These are phyloP conservation scores for Trametes meyenii DNA, from an alignment of 768 basidiomycete genomes.

Conservation along the genomic window DNA sequence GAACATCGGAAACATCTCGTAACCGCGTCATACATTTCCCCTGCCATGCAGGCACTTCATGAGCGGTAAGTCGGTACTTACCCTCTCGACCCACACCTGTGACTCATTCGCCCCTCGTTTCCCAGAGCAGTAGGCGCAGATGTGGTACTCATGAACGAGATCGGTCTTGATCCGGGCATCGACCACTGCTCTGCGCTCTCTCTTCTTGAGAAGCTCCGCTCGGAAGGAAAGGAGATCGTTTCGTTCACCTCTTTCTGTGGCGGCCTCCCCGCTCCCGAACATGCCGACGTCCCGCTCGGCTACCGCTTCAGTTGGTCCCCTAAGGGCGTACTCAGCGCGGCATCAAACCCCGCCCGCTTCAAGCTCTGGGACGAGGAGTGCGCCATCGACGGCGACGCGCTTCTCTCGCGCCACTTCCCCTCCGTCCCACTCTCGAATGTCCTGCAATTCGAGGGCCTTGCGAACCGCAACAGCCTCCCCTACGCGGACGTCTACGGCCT, in stretches of 20 bases:
- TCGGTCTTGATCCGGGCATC: slow-evolving; percentile 87
- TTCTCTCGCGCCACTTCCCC: slow-evolving; percentile 64
- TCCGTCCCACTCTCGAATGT: slow-evolving; percentile 66
- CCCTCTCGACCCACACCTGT: not conserved
- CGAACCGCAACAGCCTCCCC: slow-evolving; percentile 80
- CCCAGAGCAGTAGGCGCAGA: slow-evolving; percentile 60
- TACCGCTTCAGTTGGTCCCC: slow-evolving; percentile 97
- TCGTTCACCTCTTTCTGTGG: slow-evolving; percentile 93
- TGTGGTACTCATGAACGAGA: slow-evolving; percentile 84
- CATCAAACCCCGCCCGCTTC: slow-evolving; percentile 71
- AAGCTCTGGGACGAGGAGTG: slow-evolving; percentile 59
- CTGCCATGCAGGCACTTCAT: slow-evolving; percentile 70
- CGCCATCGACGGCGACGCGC: slow-evolving; percentile 49
- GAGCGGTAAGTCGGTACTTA: slow-evolving; percentile 46
- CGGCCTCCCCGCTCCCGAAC: slow-evolving; percentile 82
- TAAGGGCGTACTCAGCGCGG: slow-evolving; percentile 81
- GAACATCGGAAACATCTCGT: slow-evolving; percentile 72
- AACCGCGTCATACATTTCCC: slow-evolving; percentile 89
- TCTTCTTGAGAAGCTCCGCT: slow-evolving; percentile 55
- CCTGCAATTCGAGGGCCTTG: slow-evolving; percentile 76
- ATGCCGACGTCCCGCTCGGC: slow-evolving; percentile 65
- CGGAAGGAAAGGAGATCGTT: slow-evolving; percentile 55
- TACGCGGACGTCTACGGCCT: slow-evolving; percentile 73
- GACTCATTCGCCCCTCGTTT: not conserved
- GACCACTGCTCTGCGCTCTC: slow-evolving; percentile 87